These are phyloP conservation scores for Pythium periplocum DNA, from an alignment of 352 stramenopile species.

Conservation along the genomic window DNA sequence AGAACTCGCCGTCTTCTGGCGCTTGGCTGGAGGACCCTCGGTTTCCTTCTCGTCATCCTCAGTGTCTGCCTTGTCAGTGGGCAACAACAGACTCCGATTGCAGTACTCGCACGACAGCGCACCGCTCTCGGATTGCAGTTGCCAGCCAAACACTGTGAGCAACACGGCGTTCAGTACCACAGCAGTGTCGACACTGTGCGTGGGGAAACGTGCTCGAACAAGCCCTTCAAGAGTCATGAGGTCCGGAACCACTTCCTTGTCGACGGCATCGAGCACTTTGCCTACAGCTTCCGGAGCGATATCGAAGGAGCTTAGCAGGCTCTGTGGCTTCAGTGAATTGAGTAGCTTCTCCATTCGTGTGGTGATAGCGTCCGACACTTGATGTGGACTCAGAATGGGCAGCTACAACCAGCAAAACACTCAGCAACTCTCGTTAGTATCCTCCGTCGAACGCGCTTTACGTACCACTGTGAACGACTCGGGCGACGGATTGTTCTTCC, in stretches of 20 bases:
- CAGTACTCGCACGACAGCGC: conserved; percentile 32
- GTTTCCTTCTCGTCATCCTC: neutral
- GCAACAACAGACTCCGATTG: conserved; percentile 24
- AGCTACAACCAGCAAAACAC: conserved; percentile 20
- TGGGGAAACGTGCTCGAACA: no score
- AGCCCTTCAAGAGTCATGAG: no score
- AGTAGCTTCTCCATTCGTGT: conserved; percentile 18
- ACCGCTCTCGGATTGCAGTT: conserved; percentile 15
- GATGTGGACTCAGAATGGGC: conserved; percentile 21
- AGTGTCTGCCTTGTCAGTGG: conserved; percentile 6
- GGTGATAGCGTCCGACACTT: conserved; percentile 22
- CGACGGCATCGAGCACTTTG: neutral
- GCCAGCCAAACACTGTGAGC: conserved; percentile 38
- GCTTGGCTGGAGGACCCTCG: conserved; percentile 20
- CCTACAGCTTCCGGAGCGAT: no score
- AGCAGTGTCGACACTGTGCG: no score
- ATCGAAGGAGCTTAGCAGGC: no score
- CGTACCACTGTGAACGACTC: conserved; percentile 47
- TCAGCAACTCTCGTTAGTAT: conserved; percentile 2
- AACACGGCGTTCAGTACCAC: conserved; percentile 19
- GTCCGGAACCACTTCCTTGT: conserved; percentile 1
- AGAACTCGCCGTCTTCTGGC: conserved; percentile 12
- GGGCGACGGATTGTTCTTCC: conserved; percentile 50
- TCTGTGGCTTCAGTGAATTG: conserved; percentile 1
- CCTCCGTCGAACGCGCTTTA: neutral